Evolutionary conservation across 2,329 filamentous ascomycete species (phyloP), one percentile per base, ranked within the genome.

Genomic region (Cercospora zeae-maydis): DNA sequence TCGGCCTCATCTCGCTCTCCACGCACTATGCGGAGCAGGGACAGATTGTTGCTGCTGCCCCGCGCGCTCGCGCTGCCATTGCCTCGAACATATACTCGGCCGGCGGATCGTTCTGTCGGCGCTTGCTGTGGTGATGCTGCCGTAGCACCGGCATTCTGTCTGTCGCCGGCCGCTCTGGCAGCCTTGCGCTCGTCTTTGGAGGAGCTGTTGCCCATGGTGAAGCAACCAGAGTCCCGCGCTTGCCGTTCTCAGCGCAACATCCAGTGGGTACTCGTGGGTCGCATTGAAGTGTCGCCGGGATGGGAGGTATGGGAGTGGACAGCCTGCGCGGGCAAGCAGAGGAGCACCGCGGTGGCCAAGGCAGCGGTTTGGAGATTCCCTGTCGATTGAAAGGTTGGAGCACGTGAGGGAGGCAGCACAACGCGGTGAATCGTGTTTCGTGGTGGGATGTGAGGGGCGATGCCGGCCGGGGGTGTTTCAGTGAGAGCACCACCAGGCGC

Each of bases 21-120:
- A 59, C 78, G 75, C 42, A 81, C 80, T 9, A 88, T 78, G 60
- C 83, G 83, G 33, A 88, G 79, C 66, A 88, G 82, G 1, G 84
- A 70, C 34, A 88, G 77, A 68, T 88, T 85, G 45, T 81, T 82
- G 60, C 85, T 77, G 76, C 83, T 86, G 31, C 80, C 78, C 67
- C 84, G 79, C 30, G 67, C 67, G 58, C 65, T 70, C 42, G 59
- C 62, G 47, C 47, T 67, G 58, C 79, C 79, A 59, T 76, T 78
- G 57, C 83, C 76, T 42, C 80, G 77, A 64, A 74, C 76, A 66
- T 83, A 82, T 57, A 80, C 71, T 62, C 71, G 73, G 61, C 68
- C 75, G 1, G 64, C 62, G 67, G 74, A 59, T 10, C 71, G 64
- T 19, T 74, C 71, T 13, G 63, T 68, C 11, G 67, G 58, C 24